Evolutionary conservation across 495 filamentous ascomycete species (phyloP).

Genomic region (Xylaria venustula): DNA sequence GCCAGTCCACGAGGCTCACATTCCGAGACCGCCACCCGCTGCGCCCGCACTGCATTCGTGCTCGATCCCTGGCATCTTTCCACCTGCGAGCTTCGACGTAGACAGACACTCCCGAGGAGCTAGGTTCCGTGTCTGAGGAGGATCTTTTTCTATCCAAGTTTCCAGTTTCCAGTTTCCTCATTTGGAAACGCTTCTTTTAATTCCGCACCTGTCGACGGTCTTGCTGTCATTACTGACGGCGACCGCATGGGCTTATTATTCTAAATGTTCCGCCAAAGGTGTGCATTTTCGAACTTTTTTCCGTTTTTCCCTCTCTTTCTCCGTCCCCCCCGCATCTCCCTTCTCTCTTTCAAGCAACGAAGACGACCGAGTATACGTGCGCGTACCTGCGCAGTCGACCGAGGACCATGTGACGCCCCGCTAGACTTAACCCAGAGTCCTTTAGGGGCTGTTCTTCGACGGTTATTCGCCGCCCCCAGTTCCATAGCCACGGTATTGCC

Average conservation of each 20-base stretch:
- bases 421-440: no score
- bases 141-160: not conserved
- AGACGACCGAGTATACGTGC: not conserved
- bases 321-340: no score
- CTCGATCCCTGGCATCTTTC: not conserved
- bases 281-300: not conserved
- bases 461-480: not conserved
- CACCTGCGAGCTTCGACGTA: not conserved
- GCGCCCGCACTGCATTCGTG: not conserved
- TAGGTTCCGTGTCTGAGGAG: not conserved
- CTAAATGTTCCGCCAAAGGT: conserved; percentile 11
- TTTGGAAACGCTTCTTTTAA: not conserved
- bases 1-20: not conserved
- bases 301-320: not conserved
- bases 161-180: no score
- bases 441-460: no score
- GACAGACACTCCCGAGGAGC: not conserved
- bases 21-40: not conserved
- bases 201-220: not conserved
- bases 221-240: not conserved
- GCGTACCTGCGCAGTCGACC: not conserved
- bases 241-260: not conserved
- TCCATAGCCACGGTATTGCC: not conserved
- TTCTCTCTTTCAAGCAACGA: no score
- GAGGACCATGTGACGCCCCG: no score